Conservation (phyloP, 2,329 filamentous ascomycete genomes). For the Alternaria longipes region DNA sequence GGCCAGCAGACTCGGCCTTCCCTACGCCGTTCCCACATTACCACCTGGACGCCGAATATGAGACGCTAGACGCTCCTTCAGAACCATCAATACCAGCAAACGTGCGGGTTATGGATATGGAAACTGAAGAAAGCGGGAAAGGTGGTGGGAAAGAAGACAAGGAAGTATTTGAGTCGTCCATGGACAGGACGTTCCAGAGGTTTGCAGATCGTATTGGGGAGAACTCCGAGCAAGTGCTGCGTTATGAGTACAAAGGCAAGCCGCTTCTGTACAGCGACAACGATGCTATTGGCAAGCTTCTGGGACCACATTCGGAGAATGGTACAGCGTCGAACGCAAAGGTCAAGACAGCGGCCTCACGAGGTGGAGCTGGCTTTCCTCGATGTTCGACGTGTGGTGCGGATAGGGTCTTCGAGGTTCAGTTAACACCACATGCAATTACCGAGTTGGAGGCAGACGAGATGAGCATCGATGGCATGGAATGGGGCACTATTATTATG, state of each 20-base stretch:
- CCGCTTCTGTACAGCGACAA: constrained; percentile 79
- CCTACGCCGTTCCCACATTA: constrained; percentile 77
- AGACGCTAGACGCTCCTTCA: constrained; percentile 74
- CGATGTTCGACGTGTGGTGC: constrained; percentile 79
- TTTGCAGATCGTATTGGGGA: constrained; percentile 62
- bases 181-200: constrained; percentile 61
- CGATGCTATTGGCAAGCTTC: constrained; percentile 75
- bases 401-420: constrained; percentile 84
- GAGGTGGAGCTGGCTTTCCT: constrained; percentile 65
- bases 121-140: constrained; percentile 39
- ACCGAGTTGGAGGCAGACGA: constrained; percentile 83
- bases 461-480: constrained; percentile 80
- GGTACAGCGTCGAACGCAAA: constrained; percentile 37
- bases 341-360: constrained; percentile 37
- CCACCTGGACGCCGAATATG: constrained; percentile 89
- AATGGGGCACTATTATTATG: constrained; percentile 94
- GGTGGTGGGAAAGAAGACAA: constrained; percentile 56
- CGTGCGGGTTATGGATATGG: constrained; percentile 53
- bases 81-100: constrained; percentile 60
- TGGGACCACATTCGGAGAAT: constrained; percentile 55
- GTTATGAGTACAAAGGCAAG: constrained; percentile 59
- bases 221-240: constrained; percentile 61
- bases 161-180: constrained; percentile 58
- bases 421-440: constrained; percentile 91
- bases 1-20: constrained; percentile 73